Evolutionary conservation across 139 green algal genomes (phyloP), one percentile per base, ranked within the genome.

Genomic region (Coelastrella sp.): DNA sequence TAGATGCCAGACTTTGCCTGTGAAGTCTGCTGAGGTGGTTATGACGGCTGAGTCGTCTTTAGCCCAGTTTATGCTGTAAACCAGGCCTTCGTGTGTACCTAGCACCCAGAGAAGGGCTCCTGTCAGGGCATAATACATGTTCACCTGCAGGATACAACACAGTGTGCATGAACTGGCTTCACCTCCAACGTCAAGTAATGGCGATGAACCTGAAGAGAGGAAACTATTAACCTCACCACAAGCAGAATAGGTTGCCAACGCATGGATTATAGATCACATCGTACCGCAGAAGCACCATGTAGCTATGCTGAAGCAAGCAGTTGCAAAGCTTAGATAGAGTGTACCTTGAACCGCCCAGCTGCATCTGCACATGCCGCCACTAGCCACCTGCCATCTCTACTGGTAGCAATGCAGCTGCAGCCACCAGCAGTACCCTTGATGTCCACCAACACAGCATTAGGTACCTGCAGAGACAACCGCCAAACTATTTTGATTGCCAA

Each of bases 51-150:
- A 86, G 90, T 94, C 92, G 20, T 94, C 92, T 0, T n/a, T 56
- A 0, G 87, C 82, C 93, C 93, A 95, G 3, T 65, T 80, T 6
- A 95, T 66, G 73, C 86, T 78, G 87, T 95, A 93, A 80, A 94
- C 90, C n/a, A 88, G 88, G 56, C 85, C 91, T 32, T 75, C 71
- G 68, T 93, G 88, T 5, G 23, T 68, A 73, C 71, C 75, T 11
- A 68, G 68, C 22, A 93, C 57, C 64, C 86, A 90, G 5, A 11
- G 13, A 4, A 89, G 77, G 10, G 64, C 64, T 8, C 87, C 87
- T 6, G 77, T 91, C 19, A 91, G 65, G 7, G 61, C 65, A n/a
- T 86, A 77, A 19, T 91, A 80, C 77, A 91, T 5, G 7, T 80
- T 22, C 7, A 91, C 64, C 87, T 91, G 86, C 59, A 59, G 5